These are phyloP conservation scores for Combretum micranthum DNA, from an alignment of 345 rosid species.

Conservation along the genomic window DNA sequence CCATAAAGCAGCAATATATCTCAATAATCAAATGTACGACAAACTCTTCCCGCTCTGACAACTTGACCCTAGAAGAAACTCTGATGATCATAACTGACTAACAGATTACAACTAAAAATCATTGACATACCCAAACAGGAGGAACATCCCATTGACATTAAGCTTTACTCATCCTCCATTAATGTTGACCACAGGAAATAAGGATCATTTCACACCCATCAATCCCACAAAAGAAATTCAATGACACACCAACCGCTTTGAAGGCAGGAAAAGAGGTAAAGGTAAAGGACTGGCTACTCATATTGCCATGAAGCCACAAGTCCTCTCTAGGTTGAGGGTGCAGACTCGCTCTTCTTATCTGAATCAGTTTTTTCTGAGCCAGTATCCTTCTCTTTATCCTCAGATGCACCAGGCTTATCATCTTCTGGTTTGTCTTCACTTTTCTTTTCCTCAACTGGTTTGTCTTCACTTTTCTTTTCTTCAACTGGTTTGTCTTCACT, in stretches of 20 bases:
- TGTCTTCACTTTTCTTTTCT: constrained; percentile 38
- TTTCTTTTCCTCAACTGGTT: constrained; percentile 56
- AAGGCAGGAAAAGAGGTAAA: constrained; percentile 3
- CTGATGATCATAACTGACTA: too few species aligned
- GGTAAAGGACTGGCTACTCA: not conserved
- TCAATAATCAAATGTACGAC: too few species aligned
- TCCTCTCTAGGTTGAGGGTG: constrained; percentile 34
- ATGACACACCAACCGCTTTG: not conserved
- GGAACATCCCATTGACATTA: not conserved
- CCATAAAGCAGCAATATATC: too few species aligned
- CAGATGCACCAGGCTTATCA: constrained; percentile 18
- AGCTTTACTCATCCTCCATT: not conserved
- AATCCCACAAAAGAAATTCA: not conserved
- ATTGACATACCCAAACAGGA: constrained; percentile 4
- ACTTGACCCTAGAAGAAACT: too few species aligned
- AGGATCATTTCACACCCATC: not conserved
- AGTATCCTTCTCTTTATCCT: constrained; percentile 25
- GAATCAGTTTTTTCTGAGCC: constrained; percentile 22
- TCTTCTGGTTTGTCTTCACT: constrained; percentile 30
- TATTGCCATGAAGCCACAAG: constrained; percentile 12
- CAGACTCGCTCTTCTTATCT: constrained; percentile 46
- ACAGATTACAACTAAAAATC: too few species aligned
- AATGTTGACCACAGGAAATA: not conserved
- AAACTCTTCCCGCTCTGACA: too few species aligned
- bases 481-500: constrained; percentile 30